Percentiles rank a stretch among this genome's conserved stretches.
phyloP scores from a whole-genome alignment of 768 basidiomycete genomes.

The Dioszegia hungarica region DNA sequence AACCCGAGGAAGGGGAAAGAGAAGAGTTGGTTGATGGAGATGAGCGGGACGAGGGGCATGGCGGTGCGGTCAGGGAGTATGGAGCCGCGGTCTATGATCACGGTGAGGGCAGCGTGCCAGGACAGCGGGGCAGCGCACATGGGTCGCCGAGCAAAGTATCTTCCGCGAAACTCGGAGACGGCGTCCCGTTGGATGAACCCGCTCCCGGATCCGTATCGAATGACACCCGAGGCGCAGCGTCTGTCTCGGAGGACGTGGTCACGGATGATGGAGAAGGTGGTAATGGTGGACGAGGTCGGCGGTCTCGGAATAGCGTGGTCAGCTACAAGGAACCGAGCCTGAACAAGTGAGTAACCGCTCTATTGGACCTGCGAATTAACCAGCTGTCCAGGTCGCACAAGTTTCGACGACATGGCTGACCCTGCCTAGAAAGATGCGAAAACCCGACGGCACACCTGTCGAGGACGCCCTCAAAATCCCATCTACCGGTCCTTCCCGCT shows the following conservation, averaged over 20 bases:
- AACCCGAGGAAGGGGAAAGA: background rate
- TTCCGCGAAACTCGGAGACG: no score
- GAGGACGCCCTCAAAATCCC: conserved; percentile 17
- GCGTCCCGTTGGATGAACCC: no score
- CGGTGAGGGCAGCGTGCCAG: background rate
- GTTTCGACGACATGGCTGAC: background rate
- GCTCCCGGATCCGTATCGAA: no score
- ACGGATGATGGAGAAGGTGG: conserved; percentile 7
- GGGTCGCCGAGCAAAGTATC: background rate
- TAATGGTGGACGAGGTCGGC: conserved; percentile 19
- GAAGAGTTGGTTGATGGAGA: background rate
- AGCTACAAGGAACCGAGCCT: conserved; percentile 47
- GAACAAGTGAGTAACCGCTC: conserved; percentile 28
- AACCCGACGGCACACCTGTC: conserved; percentile 35
- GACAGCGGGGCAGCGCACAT: background rate
- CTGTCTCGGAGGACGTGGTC: background rate
- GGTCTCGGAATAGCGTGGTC: conserved; percentile 34
- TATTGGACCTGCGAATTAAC: background rate
- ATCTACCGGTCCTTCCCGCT: background rate
- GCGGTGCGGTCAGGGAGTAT: background rate
- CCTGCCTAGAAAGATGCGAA: conserved; percentile 41
- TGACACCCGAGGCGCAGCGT: no score
- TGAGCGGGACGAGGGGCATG: background rate
- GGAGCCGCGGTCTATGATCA: background rate
- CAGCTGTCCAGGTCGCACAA: no score